phyloP scores from a whole-genome alignment of 169 alveolate genomes.

The Babesia bigemina region DNA sequence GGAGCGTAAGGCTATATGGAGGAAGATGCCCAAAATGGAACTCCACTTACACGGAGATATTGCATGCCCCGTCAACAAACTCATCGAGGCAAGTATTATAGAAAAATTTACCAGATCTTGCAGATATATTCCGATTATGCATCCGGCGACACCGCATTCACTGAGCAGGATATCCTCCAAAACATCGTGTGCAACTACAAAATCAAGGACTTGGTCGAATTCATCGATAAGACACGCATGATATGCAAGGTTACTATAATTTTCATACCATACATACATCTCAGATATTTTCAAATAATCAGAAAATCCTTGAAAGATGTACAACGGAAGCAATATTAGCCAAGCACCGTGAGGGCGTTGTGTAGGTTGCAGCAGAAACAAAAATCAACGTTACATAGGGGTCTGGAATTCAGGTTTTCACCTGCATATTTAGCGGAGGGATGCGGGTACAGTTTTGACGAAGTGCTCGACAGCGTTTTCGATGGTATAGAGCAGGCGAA shows the following conservation, averaged over 20 bases:
- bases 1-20: constrained; percentile 68
- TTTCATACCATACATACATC: constrained; percentile 25
- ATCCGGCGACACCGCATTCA: constrained; percentile 15
- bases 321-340: constrained; percentile 55
- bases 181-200: constrained; percentile 48
- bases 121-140: constrained; percentile 17
- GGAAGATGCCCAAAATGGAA: constrained; percentile 61
- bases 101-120: too few relatives aligned
- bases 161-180: constrained; percentile 33
- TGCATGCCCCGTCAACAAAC: constrained; percentile 43
- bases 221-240: constrained; percentile 53
- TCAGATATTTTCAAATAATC: constrained; percentile 35
- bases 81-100: constrained; percentile 4
- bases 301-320: constrained; percentile 38
- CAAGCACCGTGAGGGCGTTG: constrained; percentile 68
- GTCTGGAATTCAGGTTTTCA: constrained; percentile 63
- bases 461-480: constrained; percentile 42
- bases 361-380: constrained; percentile 9
- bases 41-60: constrained; percentile 65
- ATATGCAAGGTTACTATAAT: constrained; percentile 33
- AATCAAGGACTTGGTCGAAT: constrained; percentile 49
- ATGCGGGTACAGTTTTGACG: constrained; percentile 39
- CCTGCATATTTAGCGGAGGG: constrained; percentile 53
- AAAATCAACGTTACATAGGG: constrained; percentile 1
- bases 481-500: constrained; percentile 59